Conservation (phyloP, 2,329 filamentous ascomycete species). For the Capronia epimyces region DNA sequence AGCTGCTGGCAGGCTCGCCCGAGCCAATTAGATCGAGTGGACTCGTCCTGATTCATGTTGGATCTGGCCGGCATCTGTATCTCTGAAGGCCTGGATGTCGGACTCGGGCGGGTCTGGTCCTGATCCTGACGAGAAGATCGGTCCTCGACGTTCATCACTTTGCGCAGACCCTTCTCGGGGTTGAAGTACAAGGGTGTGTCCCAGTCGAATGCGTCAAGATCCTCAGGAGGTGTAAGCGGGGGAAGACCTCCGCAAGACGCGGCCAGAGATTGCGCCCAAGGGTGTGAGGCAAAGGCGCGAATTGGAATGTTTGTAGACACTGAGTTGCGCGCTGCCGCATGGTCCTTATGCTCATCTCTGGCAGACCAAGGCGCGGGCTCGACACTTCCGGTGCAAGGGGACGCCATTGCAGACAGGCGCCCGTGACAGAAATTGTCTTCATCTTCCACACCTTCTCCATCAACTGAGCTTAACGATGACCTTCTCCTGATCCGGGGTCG, state of each 20-base stretch:
- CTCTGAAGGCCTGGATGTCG: slow-evolving; percentile 18
- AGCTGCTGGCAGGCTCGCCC: slow-evolving; percentile 19
- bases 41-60: slow-evolving; percentile 11
- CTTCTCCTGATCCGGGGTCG: slow-evolving; percentile 7
- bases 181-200: slow-evolving; percentile 9
- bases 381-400: slow-evolving; percentile 4
- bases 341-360: background rate
- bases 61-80: slow-evolving; percentile 18
- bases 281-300: slow-evolving; percentile 6
- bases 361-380: background rate
- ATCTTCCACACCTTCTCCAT: slow-evolving; percentile 2
- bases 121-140: slow-evolving; percentile 3
- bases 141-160: slow-evolving; percentile 7
- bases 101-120: slow-evolving; percentile 7
- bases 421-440: background rate
- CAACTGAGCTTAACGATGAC: slow-evolving; percentile 16
- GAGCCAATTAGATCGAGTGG: slow-evolving; percentile 16
- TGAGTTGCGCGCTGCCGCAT: background rate
- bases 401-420: background rate
- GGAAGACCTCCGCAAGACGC: slow-evolving; percentile 15
- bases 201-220: slow-evolving; percentile 32
- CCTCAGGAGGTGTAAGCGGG: slow-evolving; percentile 26
- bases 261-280: slow-evolving; percentile 13
- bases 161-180: slow-evolving; percentile 6
- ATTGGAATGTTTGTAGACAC: background rate